Evolutionary conservation across 2,329 filamentous ascomycete genomes (phyloP).

Genomic region (Microsporum canis): DNA sequence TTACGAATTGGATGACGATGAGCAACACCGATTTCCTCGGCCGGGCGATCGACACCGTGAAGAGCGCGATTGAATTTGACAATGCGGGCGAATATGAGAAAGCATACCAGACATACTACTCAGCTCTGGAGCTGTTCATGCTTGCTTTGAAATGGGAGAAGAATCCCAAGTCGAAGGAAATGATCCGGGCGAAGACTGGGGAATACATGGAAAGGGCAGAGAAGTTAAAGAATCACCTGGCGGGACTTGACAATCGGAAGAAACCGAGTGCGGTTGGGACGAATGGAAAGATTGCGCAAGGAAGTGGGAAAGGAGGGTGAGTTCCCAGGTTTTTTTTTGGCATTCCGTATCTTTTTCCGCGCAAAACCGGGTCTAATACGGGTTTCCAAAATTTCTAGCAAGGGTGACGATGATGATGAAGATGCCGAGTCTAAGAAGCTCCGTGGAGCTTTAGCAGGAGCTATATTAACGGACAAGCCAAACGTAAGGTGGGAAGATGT

Average conservation of each 20-base stretch:
- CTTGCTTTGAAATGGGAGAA: constrained; percentile 99
- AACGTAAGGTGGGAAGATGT: constrained; percentile 98
- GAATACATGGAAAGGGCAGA: constrained; percentile 99
- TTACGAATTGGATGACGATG: constrained; percentile 45
- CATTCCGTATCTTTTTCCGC: not conserved
- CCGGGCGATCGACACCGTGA: constrained; percentile 90
- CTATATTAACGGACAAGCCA: constrained; percentile 88
- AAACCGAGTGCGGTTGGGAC: constrained; percentile 42
- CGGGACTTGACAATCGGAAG: constrained; percentile 46
- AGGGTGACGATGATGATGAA: constrained; percentile 50
- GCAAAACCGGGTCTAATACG: not conserved
- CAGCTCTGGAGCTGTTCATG: constrained; percentile 95
- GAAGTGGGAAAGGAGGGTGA: constrained; percentile 46
- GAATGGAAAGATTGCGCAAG: constrained; percentile 41
- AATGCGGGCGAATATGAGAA: constrained; percentile 94
- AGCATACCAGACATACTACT: constrained; percentile 92
- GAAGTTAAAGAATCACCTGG: constrained; percentile 86
- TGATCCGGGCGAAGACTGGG: constrained; percentile 86
- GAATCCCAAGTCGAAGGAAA: constrained; percentile 91
- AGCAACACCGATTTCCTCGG: constrained; percentile 95
- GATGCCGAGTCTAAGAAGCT: constrained; percentile 95
- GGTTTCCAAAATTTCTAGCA: constrained; percentile 19
- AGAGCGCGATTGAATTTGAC: constrained; percentile 94
- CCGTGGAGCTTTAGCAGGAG: constrained; percentile 76
- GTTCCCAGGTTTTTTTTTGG: constrained; percentile 15